Evolutionary conservation across 176 grass and related monocot genomes (phyloP).

Genomic region (Avena sativa): DNA sequence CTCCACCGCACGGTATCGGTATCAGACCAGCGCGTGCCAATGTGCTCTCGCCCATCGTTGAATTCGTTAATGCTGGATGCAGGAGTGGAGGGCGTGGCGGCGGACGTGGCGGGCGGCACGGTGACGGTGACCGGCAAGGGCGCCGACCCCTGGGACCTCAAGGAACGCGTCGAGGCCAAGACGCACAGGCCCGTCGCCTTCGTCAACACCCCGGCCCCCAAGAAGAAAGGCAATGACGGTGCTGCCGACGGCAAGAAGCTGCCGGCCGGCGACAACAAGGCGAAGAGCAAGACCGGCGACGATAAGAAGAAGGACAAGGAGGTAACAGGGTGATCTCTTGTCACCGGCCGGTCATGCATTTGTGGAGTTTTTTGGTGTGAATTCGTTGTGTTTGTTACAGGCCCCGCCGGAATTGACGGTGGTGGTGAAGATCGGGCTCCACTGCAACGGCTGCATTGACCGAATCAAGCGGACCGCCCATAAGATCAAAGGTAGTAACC

Average conservation of each 20-base stretch:
- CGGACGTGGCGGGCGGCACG: constrained; percentile 51
- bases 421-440: constrained; percentile 65
- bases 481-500: constrained; percentile 62
- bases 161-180: constrained; percentile 51
- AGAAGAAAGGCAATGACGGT: constrained; percentile 50
- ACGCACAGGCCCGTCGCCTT: constrained; percentile 59
- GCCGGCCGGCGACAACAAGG: neutral
- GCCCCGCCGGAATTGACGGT: constrained; percentile 48
- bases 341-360: neutral
- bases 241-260: constrained; percentile 25
- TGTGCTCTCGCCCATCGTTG: neutral
- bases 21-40: neutral
- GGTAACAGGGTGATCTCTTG: neutral
- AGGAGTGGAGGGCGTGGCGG: constrained; percentile 53
- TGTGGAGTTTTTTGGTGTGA: neutral
- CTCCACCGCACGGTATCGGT: neutral
- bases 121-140: constrained; percentile 60
- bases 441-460: constrained; percentile 64
- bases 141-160: constrained; percentile 63
- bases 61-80: neutral
- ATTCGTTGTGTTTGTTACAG: constrained; percentile 33
- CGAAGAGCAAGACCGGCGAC: neutral
- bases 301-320: constrained; percentile 49
- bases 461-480: constrained; percentile 47
- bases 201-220: constrained; percentile 59